Base-by-base conservation (phyloP, 306 rosid species). In the Quercus bicolor region DNA sequence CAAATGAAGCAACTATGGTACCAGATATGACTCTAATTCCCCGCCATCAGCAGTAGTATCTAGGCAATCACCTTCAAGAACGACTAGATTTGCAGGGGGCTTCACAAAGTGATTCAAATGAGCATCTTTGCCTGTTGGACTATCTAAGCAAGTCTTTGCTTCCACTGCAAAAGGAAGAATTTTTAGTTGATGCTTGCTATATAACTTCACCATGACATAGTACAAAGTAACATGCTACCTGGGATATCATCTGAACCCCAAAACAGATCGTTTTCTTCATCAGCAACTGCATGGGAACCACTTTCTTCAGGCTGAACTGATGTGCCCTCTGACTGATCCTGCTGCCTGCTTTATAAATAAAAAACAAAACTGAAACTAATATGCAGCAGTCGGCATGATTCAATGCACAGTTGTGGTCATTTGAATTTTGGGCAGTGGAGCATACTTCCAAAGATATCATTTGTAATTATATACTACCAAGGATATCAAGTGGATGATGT, bases 41-140 rank as follows among this genome's bases (percentile, higher is more conserved):
- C 97, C 95, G 10, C 89, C 91, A 89, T 91, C 97, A 83, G 94
- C 97, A 55, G 85, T 74, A 28, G 90, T 74, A 80, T 93, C 99
- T 77, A 95, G 84, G 87, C 99, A 95, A 81, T 93, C 99, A 23
- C 99, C 98, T 87, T 95, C 99, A 24, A 93, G 96, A 73, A 95
- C 97, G 79, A 93, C 97, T 64, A 95, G 79, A 84, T 95, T 95
- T 77, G 97, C 93, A 14, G 98, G 99, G 69, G 99, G 90, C 85
- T 91, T 93, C 62, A 87, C 89, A 77, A 90, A 91, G 69, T 83
- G 86, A 78, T 87, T 83, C 78, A 83, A 84, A 82, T 79, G 73
- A 71, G 82, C 79, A 55, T 87, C 98, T 79, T 85, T 89, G 11
- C 85, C 85, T 8, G 81, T 40, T 60, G 89, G 77, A 83, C 70